phyloP scores from a whole-genome alignment of 2,329 filamentous ascomycete species.

The Ophiobolus disseminans region DNA sequence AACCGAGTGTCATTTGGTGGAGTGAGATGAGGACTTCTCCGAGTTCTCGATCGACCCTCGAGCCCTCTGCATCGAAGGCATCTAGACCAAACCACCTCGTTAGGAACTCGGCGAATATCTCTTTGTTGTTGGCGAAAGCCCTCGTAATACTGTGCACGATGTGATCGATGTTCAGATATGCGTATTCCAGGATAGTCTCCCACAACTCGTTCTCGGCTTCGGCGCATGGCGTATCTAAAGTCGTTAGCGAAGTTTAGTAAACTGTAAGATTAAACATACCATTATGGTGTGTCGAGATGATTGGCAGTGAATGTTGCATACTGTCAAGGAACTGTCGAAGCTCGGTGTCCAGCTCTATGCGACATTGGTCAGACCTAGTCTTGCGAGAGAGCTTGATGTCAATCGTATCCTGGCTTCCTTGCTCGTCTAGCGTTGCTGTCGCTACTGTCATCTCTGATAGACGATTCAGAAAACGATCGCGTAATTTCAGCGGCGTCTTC shows the following conservation, averaged over 20 bases:
- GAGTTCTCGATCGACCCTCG: constrained; percentile 5
- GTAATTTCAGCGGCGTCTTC: neutral
- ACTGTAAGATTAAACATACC: neutral
- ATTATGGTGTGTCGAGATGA: neutral
- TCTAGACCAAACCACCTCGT: constrained; percentile 9
- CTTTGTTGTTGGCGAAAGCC: neutral
- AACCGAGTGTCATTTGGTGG: neutral
- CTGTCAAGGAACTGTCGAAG: neutral
- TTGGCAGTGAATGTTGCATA: neutral
- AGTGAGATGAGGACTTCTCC: constrained; percentile 6
- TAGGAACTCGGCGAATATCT: constrained; percentile 2
- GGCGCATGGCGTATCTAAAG: neutral
- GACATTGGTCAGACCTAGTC: neutral
- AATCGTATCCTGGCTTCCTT: neutral
- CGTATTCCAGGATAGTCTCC: neutral
- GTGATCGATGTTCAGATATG: neutral
- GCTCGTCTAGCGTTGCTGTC: neutral
- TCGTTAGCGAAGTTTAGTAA: constrained; percentile 2
- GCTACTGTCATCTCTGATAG: neutral
- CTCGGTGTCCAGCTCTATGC: neutral
- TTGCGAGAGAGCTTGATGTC: neutral
- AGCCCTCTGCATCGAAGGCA: neutral
- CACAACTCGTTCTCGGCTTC: constrained; percentile 1
- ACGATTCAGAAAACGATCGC: neutral
- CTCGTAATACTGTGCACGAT: neutral